Base-by-base conservation (phyloP, 164 flowering plant species). In the Berberis thunbergii region DNA sequence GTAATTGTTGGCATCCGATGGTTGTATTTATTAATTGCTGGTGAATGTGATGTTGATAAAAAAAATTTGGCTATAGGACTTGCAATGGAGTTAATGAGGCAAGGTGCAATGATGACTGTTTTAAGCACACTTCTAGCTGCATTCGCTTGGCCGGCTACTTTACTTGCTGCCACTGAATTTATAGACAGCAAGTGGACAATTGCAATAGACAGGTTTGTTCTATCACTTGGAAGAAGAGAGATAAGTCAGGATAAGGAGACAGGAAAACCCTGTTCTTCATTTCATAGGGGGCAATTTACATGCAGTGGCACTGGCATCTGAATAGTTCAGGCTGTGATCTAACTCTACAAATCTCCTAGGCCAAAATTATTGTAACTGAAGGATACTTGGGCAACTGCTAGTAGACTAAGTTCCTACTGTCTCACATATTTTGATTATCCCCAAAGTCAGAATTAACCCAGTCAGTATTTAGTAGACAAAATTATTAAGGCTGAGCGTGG, bases 91-190 rank as follows among this genome's bases (percentile, higher is more conserved):
- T 66, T 95, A 78, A 95, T 95, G 99, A 91, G 73, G 72, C 98
- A 80, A 77, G 98, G 99, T 64, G 99, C 98, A 60, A 89, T 89
- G 99, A 49, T 91, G 86, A 95, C 99, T 74, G 98, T 95, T 12
- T 70, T 95, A 76, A 75, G 87, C 83, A 49, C 91, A 42, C 88
- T 95, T 61, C 44, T 91, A 54, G 48, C 79, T 42, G 99, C 99
- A 68, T 75, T 95, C 75, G 99, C 97, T 57, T 95, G 98, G 99
- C 99, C 99, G 10, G 88, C 97, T 63, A 73, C 92, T 45, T 71
- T 95, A 71, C 86, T 91, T 70, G 68, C 82, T 7, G 90, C 88
- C 49, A 78, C 98, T 60, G 86, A 83, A 73, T 80, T 88, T 64
- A 95, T 95, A 57, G 99, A 95, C 78, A 88, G 99, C 86, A 91